Evolutionary conservation across 1,284 basidiomycete species (phyloP).

Genomic region (Hemileia vastatrix): DNA sequence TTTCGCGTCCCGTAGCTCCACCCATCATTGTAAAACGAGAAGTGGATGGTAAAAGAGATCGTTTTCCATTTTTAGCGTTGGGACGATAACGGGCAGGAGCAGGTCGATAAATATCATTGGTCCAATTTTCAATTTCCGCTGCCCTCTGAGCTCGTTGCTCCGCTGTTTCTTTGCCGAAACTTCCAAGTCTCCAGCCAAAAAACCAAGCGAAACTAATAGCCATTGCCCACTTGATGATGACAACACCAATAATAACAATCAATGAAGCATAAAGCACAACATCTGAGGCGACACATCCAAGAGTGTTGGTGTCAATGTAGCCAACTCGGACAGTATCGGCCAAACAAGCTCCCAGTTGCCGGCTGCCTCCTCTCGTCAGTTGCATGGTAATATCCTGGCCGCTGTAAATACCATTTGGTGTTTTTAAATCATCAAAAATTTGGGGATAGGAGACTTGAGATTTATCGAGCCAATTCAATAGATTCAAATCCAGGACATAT

Average conservation of each 20-base stretch:
- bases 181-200: slow-evolving; percentile 83
- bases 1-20: slow-evolving; percentile 37
- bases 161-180: slow-evolving; percentile 86
- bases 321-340: slow-evolving; percentile 77
- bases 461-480: slow-evolving; percentile 71
- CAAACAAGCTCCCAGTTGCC: slow-evolving; percentile 65
- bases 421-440: slow-evolving; percentile 68
- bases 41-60: slow-evolving; percentile 65
- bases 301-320: slow-evolving; percentile 84
- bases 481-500: slow-evolving; percentile 79
- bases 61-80: slow-evolving; percentile 56
- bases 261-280: slow-evolving; percentile 91
- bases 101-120: slow-evolving; percentile 87
- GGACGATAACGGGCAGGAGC: slow-evolving; percentile 86
- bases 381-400: slow-evolving; percentile 76
- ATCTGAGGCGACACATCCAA: slow-evolving; percentile 89
- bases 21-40: slow-evolving; percentile 73
- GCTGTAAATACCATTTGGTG: slow-evolving; percentile 58
- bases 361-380: slow-evolving; percentile 58
- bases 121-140: slow-evolving; percentile 89
- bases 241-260: slow-evolving; percentile 94
- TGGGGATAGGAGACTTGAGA: slow-evolving; percentile 69
- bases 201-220: slow-evolving; percentile 97
- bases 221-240: slow-evolving; percentile 89
- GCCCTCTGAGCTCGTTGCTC: slow-evolving; percentile 85